Evolutionary conservation across 2,329 filamentous ascomycete species (phyloP).

Genomic region (Tolypocladium ophioglossoides): DNA sequence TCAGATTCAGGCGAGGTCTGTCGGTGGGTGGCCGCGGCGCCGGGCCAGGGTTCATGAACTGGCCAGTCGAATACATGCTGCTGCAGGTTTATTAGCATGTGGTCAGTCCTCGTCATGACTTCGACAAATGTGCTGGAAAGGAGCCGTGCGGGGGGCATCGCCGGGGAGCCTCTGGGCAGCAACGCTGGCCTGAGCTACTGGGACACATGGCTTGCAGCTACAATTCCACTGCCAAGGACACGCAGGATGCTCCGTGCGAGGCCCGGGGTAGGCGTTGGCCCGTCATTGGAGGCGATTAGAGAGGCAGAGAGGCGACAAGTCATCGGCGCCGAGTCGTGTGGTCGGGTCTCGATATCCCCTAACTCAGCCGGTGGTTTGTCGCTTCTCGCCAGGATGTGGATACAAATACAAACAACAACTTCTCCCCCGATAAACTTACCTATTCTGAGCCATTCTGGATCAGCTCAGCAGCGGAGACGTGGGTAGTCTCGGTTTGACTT

Average conservation of each 20-base stretch:
- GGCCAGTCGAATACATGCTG: conserved; percentile 48
- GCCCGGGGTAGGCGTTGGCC: background rate
- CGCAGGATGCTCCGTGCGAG: background rate
- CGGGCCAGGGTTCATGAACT: conserved; percentile 95
- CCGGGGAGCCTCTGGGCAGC: background rate
- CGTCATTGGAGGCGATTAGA: background rate
- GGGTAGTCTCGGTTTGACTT: background rate
- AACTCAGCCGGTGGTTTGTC: background rate
- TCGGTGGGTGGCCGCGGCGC: conserved; percentile 83
- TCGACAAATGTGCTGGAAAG: background rate
- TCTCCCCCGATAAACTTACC: conserved; percentile 3
- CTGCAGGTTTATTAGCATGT: conserved; percentile 2
- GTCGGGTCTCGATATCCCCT: background rate
- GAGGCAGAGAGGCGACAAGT: background rate
- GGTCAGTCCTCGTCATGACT: no score
- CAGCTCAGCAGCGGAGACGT: background rate
- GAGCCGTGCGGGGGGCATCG: background rate
- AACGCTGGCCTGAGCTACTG: background rate
- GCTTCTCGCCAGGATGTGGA: background rate
- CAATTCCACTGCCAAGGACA: background rate
- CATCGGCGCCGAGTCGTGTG: background rate
- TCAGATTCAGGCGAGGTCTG: conserved; percentile 70
- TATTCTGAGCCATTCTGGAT: conserved; percentile 23
- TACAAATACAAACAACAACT: background rate
- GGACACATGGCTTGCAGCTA: background rate